These are phyloP conservation scores for Raphanus sativus DNA, from an alignment of 345 rosid genomes.

Conservation along the genomic window DNA sequence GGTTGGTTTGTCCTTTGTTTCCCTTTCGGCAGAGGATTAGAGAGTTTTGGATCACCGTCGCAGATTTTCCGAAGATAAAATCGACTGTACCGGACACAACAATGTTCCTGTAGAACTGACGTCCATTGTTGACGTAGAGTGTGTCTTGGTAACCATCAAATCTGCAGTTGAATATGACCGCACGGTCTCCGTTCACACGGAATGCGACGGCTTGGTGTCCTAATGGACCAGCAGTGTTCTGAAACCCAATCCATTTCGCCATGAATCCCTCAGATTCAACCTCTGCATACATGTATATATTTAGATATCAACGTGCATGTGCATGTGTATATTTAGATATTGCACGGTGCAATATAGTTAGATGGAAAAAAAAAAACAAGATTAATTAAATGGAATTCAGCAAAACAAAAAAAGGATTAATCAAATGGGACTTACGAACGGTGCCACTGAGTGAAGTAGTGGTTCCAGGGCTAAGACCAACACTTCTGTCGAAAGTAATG, in stretches of 20 bases:
- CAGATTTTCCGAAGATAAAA: slow-evolving; percentile 74
- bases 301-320: slow-evolving; percentile 33
- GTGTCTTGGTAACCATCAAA: slow-evolving; percentile 75
- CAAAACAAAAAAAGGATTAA: neutral
- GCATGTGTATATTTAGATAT: neutral
- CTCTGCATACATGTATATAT: slow-evolving; percentile 46
- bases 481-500: slow-evolving; percentile 49
- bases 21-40: slow-evolving; percentile 53
- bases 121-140: slow-evolving; percentile 51
- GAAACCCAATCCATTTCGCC: slow-evolving; percentile 55
- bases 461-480: slow-evolving; percentile 39
- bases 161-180: slow-evolving; percentile 59
- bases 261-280: slow-evolving; percentile 61
- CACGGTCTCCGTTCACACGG: slow-evolving; percentile 51
- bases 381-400: neutral
- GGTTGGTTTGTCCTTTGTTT: slow-evolving; percentile 44
- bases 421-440: slow-evolving; percentile 36
- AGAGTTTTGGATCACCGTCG: slow-evolving; percentile 64
- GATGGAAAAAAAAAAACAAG: neutral
- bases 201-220: slow-evolving; percentile 77
- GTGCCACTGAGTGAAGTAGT: slow-evolving; percentile 53
- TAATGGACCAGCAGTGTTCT: slow-evolving; percentile 67
- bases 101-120: slow-evolving; percentile 70
- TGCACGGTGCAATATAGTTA: neutral
- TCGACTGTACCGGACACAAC: slow-evolving; percentile 71